Base-by-base conservation (phyloP, 345 rosid species). In the Sisymbrium altissimum region DNA sequence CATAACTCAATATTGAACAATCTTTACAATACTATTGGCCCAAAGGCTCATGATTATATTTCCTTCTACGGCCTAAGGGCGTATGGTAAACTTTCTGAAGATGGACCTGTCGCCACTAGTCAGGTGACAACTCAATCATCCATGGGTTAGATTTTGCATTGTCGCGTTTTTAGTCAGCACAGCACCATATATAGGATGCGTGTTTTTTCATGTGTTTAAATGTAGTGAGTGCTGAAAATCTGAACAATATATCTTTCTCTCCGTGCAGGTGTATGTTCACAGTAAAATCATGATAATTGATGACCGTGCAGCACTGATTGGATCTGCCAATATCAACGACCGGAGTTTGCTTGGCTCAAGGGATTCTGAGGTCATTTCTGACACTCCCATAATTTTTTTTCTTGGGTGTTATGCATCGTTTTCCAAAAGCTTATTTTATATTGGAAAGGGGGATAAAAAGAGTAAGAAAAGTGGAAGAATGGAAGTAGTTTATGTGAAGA, bases 341-440 rank as follows among this genome's bases (percentile, higher is more conserved):
- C 81, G 99, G 70, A 95, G 99, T 84, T 85, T 95, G 73, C 98
- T 95, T 44, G 99, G 99, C 66, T 92, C 99, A 39, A 86, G 99
- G 70, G 99, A 95, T 80, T 95, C 98, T n/a, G 99, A 95, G 99
- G 99, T 95, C 82, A 70, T 14, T 64, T 65, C 53, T 50, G 43
- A 36, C 60, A 39, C 30, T 63, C 76, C 19, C 32, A 14, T 72
- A 2, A 23, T 73, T 60, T 17, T 65, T 55, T 66, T 40, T 12
- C 9, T 13, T 11, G 6, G 49, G 9, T 60, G 13, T 35, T 50
- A 19, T 45, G 46, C 30, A 27, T 66, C 12, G 6, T 9, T 52
- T 73, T 60, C 50, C 13, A 58, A 19, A 68, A 66, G 9, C 30
- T 30, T 55, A 17, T 64, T 43, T 45, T 15, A 57, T 74, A 56